Conservation (phyloP, 805 yeast genomes). For the Myxozyma monticola region DNA sequence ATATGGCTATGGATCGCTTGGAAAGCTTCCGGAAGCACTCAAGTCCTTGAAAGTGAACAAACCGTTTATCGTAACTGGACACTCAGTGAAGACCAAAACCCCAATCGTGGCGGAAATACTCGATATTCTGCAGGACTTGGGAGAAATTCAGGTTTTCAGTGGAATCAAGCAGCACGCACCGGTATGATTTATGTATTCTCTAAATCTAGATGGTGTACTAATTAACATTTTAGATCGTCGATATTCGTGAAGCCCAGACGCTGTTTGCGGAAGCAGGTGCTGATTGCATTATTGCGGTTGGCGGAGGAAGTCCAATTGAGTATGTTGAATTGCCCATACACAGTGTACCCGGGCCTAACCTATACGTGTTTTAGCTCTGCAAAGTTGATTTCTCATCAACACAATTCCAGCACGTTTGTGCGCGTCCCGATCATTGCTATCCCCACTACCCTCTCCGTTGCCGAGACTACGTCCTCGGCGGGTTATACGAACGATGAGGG, state of each 20-base stretch:
- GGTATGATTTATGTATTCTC: background rate
- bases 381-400: background rate
- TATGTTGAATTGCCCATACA: background rate
- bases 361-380: slow-evolving; percentile 2
- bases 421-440: background rate
- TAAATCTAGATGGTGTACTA: background rate
- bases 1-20: slow-evolving; percentile 4
- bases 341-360: background rate
- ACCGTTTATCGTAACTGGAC: slow-evolving; percentile 6
- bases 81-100: background rate
- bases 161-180: slow-evolving; percentile 12
- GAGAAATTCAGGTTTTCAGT: background rate
- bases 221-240: background rate
- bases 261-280: background rate
- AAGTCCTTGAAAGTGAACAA: background rate
- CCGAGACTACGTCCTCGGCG: slow-evolving; percentile 7
- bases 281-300: slow-evolving; percentile 4
- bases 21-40: background rate
- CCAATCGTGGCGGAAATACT: slow-evolving; percentile 1
- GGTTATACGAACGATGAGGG: slow-evolving; percentile 9
- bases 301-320: slow-evolving; percentile 16
- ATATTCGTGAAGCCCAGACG: background rate
- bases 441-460: slow-evolving; percentile 7
- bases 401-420: background rate
- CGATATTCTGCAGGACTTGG: background rate